Base-by-base conservation (phyloP, 306 rosid species). In the Coriaria nepalensis region DNA sequence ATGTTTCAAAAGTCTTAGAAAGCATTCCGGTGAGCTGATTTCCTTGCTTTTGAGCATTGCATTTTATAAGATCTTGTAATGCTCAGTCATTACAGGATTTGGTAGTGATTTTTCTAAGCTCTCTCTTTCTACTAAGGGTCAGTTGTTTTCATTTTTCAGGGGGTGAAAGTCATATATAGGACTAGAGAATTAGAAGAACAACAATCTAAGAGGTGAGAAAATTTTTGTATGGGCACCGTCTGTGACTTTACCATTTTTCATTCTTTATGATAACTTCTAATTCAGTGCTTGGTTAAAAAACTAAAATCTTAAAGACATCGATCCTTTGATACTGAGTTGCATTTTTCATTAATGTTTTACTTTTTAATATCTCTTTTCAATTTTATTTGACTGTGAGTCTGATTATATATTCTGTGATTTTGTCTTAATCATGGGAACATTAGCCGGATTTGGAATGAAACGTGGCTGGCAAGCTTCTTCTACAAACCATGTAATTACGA, bases 391-490 rank as follows among this genome's bases (percentile, higher is more conserved):
- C 45, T 15, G 62, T 49, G 44, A 42, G 35, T 48, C 33, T 43
- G 35, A 49, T 55, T 34, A 48, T 43, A 37, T 11, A 50, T 12
- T 9, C 7, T 49, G 47, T 51, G 35, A 37, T 6, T 43, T 32
- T 50, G 5, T 49, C 37, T 56, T 56, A 41, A 52, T 29, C 68
- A 45, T 36, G 56, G 57, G 52, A 13, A 9, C 35, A 63, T 61
- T 73, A 85, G 98, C 57, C 96, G 96, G 61, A 90, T 90, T 57
- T 90, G 98, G 96, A 90, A 90, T 3, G 98, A 90, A 76, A 79
- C 93, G 56, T 90, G 94, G 98, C 62, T 90, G 76, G 63, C 94
- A n/a, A 78, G 75, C 70, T 90, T 90, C 81, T 90, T 90, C 80
- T 85, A 82, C 75, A 90, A 90, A 68, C 98, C 98, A 6, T 90